Evolutionary conservation across 352 stramenopile species (phyloP).

Genomic region (Pythium monospermum): DNA sequence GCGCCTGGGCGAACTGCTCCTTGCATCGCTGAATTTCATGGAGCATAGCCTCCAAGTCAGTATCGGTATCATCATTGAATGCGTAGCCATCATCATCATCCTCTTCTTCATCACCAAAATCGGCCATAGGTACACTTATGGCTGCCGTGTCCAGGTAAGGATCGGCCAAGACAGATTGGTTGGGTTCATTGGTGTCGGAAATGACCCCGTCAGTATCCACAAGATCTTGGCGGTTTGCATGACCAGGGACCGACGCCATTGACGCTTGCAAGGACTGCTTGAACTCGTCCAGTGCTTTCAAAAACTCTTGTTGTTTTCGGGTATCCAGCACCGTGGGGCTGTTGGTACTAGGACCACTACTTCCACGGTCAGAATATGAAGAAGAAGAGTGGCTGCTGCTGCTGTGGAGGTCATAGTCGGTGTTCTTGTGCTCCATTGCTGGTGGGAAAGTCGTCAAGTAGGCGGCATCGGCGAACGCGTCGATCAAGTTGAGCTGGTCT

Average conservation of each 20-base stretch:
- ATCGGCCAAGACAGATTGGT: no score
- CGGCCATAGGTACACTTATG: no score
- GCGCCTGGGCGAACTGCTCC: slow-evolving; percentile 12
- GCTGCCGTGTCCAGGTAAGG: background rate
- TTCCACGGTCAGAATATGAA: no score
- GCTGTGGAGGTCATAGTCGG: no score
- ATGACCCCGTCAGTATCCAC: no score
- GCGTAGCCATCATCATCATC: background rate
- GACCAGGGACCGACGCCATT: background rate
- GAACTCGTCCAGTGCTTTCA: slow-evolving; percentile 39
- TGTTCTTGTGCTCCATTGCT: no score
- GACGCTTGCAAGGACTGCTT: slow-evolving; percentile 33
- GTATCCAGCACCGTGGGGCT: no score
- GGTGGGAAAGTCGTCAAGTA: slow-evolving; percentile 10
- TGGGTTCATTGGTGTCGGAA: no score
- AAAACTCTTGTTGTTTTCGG: slow-evolving; percentile 37
- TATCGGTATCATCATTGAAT: slow-evolving; percentile 13
- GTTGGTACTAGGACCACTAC: no score
- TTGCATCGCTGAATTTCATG: slow-evolving; percentile 27
- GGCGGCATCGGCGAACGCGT: slow-evolving; percentile 9
- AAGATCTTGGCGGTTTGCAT: background rate
- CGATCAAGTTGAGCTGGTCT: slow-evolving; percentile 7
- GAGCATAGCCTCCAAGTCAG: slow-evolving; percentile 26
- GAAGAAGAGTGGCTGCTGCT: no score
- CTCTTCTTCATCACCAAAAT: background rate